phyloP scores from a whole-genome alignment of 2,329 filamentous ascomycete species.

The Cryphonectria carpinicola region DNA sequence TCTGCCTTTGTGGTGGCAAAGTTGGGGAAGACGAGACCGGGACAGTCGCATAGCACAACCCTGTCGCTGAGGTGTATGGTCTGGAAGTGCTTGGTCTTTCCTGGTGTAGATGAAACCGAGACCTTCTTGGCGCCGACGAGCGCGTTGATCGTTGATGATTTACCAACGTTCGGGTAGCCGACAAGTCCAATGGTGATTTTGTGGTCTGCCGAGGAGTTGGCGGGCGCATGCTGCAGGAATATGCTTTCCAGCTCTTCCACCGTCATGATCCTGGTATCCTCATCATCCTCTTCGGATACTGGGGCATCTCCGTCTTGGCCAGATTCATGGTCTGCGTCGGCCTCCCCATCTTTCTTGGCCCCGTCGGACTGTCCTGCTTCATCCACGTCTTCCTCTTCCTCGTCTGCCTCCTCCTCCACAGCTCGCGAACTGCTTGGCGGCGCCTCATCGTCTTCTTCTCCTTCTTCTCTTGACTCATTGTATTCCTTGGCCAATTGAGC shows the following conservation, averaged over 20 bases:
- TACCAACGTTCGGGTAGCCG: slow-evolving; percentile 98
- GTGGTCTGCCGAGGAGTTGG: slow-evolving; percentile 50
- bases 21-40: slow-evolving; percentile 97
- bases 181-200: slow-evolving; percentile 93
- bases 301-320: slow-evolving; percentile 45
- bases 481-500: slow-evolving; percentile 87
- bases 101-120: slow-evolving; percentile 93
- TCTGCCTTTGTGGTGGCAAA: slow-evolving; percentile 97
- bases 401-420: slow-evolving; percentile 24
- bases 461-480: slow-evolving; percentile 72
- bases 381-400: slow-evolving; percentile 38
- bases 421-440: slow-evolving; percentile 38
- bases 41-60: slow-evolving; percentile 95
- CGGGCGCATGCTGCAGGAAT: slow-evolving; percentile 74
- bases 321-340: slow-evolving; percentile 32
- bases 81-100: slow-evolving; percentile 99
- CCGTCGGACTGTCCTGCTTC: slow-evolving; percentile 37
- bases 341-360: slow-evolving; percentile 33
- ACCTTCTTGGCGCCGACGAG: slow-evolving; percentile 99
- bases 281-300: slow-evolving; percentile 49
- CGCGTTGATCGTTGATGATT: slow-evolving; percentile 98
- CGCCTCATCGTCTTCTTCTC: slow-evolving; percentile 49
- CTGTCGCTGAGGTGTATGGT: slow-evolving; percentile 91
- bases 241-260: slow-evolving; percentile 91
- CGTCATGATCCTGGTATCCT: slow-evolving; percentile 80